phyloP scores from a whole-genome alignment of 192 early-diverging fungal species.

The Gorgonomyces haynaldii region DNA sequence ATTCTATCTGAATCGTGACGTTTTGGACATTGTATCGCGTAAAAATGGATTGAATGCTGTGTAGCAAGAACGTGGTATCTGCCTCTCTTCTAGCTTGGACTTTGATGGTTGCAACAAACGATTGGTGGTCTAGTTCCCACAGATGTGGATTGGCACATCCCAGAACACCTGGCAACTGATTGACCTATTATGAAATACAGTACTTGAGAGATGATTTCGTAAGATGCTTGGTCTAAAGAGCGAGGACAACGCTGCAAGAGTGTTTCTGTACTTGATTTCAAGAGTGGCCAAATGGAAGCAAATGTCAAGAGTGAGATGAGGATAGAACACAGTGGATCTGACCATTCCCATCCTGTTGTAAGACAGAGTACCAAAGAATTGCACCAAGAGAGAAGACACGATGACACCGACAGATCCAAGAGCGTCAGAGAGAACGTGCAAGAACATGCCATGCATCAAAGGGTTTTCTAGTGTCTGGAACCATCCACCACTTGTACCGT shows the following conservation, averaged over 20 bases:
- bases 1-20: not conserved
- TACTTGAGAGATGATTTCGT: slow-evolving; percentile 14
- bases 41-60: not conserved
- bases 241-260: slow-evolving; percentile 31
- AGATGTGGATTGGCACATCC: too few species aligned
- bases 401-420: slow-evolving; percentile 93
- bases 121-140: too few species aligned
- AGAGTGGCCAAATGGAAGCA: slow-evolving; percentile 70
- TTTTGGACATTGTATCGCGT: not conserved
- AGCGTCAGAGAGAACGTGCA: slow-evolving; percentile 90
- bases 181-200: too few species aligned
- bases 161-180: too few species aligned
- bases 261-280: slow-evolving; percentile 48
- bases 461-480: too few species aligned
- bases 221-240: slow-evolving; percentile 7
- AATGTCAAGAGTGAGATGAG: slow-evolving; percentile 83
- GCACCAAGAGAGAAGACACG: slow-evolving; percentile 80
- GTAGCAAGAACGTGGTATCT: too few species aligned
- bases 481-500: slow-evolving; percentile 10
- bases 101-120: too few species aligned
- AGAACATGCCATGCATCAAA: slow-evolving; percentile 88
- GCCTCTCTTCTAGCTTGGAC: too few species aligned
- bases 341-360: slow-evolving; percentile 69
- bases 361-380: slow-evolving; percentile 50
- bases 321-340: slow-evolving; percentile 89